Conservation (phyloP, 352 stramenopile genomes). For the Globisporangium viniferum region DNA sequence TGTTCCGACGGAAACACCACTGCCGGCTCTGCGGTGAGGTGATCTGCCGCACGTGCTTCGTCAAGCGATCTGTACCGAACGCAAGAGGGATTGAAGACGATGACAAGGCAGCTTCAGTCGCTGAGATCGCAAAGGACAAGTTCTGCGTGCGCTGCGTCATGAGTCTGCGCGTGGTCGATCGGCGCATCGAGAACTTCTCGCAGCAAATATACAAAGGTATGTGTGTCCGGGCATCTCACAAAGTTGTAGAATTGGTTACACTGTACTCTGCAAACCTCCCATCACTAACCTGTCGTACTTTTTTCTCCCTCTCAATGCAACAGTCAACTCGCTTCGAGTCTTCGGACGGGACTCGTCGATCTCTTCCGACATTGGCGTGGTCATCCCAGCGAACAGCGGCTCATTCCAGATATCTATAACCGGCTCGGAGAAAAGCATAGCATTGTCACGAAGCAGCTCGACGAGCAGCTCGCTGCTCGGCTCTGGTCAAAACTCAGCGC, state of each 20-base stretch:
- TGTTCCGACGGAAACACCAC: conserved; percentile 40
- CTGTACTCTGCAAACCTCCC: background rate
- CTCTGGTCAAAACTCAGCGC: background rate
- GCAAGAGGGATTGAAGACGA: background rate
- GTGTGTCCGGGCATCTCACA: background rate
- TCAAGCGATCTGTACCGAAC: conserved; percentile 32
- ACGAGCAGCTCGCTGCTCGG: background rate
- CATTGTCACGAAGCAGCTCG: conserved; percentile 5
- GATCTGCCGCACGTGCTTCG: conserved; percentile 48
- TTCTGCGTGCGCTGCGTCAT: conserved; percentile 61
- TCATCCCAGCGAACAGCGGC: background rate
- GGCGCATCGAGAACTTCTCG: conserved; percentile 25
- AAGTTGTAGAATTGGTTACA: background rate
- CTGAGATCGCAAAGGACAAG: conserved; percentile 36
- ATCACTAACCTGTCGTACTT: background rate
- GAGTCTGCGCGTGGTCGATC: conserved; percentile 37
- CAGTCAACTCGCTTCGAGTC: conserved; percentile 17
- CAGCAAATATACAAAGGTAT: conserved; percentile 32
- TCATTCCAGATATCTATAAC: conserved; percentile 10
- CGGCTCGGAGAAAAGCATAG: conserved; percentile 11
- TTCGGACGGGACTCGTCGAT: conserved; percentile 21
- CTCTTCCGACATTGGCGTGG: conserved; percentile 15
- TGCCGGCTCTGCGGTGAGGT: conserved; percentile 51
- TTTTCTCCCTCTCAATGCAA: background rate
- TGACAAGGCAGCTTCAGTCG: background rate